Conservation (phyloP, 192 early-diverging fungal species). For the Spizellomyces sp. region DNA sequence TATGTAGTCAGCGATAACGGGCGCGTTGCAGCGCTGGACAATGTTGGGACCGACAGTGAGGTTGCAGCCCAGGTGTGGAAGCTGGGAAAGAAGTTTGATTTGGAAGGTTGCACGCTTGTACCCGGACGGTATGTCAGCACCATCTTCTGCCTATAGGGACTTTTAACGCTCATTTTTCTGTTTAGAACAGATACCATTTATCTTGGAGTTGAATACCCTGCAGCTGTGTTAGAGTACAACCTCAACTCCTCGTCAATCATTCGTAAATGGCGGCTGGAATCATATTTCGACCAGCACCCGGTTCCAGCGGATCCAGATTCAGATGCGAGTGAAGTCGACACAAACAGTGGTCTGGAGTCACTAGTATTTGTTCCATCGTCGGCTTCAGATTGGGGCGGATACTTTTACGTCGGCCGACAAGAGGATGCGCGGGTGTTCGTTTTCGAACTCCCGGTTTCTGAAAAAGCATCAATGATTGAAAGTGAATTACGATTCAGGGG, state of each 20-base stretch:
- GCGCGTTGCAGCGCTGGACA: conserved; percentile 4
- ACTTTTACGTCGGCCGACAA: conserved; percentile 36
- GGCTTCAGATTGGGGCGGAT: conserved; percentile 1
- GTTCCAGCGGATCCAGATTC: background rate
- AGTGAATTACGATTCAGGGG: conserved; percentile 11
- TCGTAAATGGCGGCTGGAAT: conserved; percentile 11
- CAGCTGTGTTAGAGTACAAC: conserved; percentile 31
- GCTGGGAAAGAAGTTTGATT: conserved; percentile 27
- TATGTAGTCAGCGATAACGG: conserved; percentile 30
- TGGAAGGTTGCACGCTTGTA: conserved; percentile 32
- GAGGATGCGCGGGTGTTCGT: conserved; percentile 34
- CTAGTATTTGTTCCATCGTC: conserved; percentile 18
- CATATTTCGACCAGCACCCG: conserved; percentile 8
- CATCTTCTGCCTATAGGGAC: too few relatives aligned
- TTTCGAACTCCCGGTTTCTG: conserved; percentile 3
- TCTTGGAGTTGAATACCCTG: conserved; percentile 24
- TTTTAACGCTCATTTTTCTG: too few relatives aligned
- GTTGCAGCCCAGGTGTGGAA: background rate
- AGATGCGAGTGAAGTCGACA: background rate
- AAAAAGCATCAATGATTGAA: background rate
- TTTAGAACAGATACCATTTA: conserved; percentile 26
- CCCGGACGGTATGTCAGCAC: conserved; percentile 8
- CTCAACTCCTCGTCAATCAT: background rate
- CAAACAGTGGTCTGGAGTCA: conserved; percentile 32
- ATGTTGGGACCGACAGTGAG: background rate